Base-by-base conservation (phyloP, 1,284 basidiomycete genomes). In the Gomphus bonarii region DNA sequence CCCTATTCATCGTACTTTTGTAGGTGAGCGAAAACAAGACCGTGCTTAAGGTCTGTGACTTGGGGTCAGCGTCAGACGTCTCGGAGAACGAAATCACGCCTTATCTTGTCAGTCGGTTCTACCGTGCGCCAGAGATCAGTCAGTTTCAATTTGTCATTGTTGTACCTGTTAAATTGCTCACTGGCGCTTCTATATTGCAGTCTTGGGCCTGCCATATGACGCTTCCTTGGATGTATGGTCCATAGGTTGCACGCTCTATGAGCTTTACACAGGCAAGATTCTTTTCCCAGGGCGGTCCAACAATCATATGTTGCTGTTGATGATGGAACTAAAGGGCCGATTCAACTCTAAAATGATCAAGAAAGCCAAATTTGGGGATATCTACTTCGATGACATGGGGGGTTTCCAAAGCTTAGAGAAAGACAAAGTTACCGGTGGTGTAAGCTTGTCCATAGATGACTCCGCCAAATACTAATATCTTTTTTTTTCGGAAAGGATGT, bases 51-150 rank as follows among this genome's bases (percentile, higher is more conserved):
- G 74, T 99, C 2, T 98, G 95, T 67, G 97, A 99, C 73, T 74
- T 99, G 42, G 97, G 97, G 42, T 97, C 94, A 0, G 97, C 97
- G 0, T 90, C 90, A 8, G 93, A 97, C 68, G 86, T 88, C 0
- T 85, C 85, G 20, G 95, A 98, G 70, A 93, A 92, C 70, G 97
- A 98, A 48, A 95, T 99, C 63, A 98, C 97, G 1, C 97, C 97
- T 2, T 99, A 99, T 70, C 85, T 99, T 57, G 97, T 99, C 58
- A 95, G 91, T 63, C 79, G 97, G 47, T 99, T 99, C 73, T 99
- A 99, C 68, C 89, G 97, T 50, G 95, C 97, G 1, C 97, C 97
- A 1, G 97, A 99, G 73, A 98, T 99, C 68, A 99, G 94, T 97
- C 66, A 69, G 85, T 80, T 28, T 59, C 14, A 49, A 36, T 31